These are phyloP conservation scores for Mikania micrantha DNA, from an alignment of 129 eudicot species.

Conservation along the genomic window DNA sequence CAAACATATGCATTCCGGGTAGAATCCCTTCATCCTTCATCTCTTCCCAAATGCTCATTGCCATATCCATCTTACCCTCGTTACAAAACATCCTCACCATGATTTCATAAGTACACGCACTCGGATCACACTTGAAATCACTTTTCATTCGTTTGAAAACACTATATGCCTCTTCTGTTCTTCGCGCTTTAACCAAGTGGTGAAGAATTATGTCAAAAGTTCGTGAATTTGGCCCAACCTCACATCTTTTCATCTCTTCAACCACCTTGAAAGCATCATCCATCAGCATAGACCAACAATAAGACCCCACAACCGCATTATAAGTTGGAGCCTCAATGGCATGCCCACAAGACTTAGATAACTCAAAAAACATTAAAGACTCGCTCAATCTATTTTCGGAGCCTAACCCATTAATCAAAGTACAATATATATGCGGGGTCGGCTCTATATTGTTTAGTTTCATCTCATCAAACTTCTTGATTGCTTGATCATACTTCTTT, in stretches of 20 bases:
- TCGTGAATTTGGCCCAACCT: constrained; percentile 79
- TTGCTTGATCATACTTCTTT: constrained; percentile 47
- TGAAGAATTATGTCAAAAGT: constrained; percentile 81
- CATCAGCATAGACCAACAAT: constrained; percentile 59
- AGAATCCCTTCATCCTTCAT: constrained; percentile 73
- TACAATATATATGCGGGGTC: constrained; percentile 80
- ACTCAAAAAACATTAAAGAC: constrained; percentile 62
- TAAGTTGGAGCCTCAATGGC: constrained; percentile 71
- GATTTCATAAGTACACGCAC: constrained; percentile 71
- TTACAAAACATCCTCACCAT: constrained; percentile 80
- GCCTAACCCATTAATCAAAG: constrained; percentile 84
- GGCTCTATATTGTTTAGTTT: constrained; percentile 41
- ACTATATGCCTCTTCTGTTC: constrained; percentile 51
- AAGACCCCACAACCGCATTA: constrained; percentile 85
- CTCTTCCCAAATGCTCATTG: constrained; percentile 60
- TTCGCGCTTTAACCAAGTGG: constrained; percentile 54
- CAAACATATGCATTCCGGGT: constrained; percentile 86
- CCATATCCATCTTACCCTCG: constrained; percentile 55
- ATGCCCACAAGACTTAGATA: constrained; percentile 44
- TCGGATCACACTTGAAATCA: constrained; percentile 62
- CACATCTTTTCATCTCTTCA: constrained; percentile 58
- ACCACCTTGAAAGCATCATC: constrained; percentile 61
- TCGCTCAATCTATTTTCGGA: constrained; percentile 46
- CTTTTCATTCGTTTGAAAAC: constrained; percentile 51
- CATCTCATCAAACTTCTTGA: constrained; percentile 61